phyloP scores from a whole-genome alignment of 345 rosid genomes.

The Eucalyptus guilfoylei region DNA sequence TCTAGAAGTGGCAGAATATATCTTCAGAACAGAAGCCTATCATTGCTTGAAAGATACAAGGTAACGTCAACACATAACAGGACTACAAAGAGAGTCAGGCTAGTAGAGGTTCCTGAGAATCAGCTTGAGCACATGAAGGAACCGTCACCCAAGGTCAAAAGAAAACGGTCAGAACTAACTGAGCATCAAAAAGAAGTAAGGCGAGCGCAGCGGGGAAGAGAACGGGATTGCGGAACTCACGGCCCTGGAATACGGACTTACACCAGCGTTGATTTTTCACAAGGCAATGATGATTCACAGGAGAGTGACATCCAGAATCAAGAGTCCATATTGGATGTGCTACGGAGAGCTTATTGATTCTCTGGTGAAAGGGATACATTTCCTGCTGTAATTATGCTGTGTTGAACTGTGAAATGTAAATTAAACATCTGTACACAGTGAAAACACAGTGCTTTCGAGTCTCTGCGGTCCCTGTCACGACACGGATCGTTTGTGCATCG shows the following conservation, averaged over 20 bases:
- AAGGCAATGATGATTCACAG: conserved; percentile 30
- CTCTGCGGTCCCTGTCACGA: not conserved
- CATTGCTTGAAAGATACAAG: conserved; percentile 2
- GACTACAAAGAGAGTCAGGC: conserved; percentile 31
- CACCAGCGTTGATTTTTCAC: conserved; percentile 36
- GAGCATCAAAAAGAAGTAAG: conserved; percentile 51
- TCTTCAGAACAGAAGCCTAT: conserved; percentile 13
- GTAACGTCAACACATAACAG: conserved; percentile 14
- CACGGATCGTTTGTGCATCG: not conserved
- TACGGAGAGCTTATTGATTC: not conserved
- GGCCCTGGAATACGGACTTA: conserved; percentile 41
- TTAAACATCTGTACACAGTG: not conserved
- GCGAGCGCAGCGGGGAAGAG: conserved; percentile 38
- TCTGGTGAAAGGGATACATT: not conserved
- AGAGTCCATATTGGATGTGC: conserved; percentile 15
- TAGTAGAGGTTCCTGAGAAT: not conserved
- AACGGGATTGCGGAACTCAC: conserved; percentile 27
- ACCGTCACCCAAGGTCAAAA: not conserved
- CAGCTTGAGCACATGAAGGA: not conserved
- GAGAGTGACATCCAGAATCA: conserved; percentile 17
- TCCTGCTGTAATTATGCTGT: not conserved
- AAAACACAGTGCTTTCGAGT: not conserved
- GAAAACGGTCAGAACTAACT: conserved; percentile 23
- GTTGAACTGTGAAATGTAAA: not conserved
- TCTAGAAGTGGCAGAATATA: conserved; percentile 30